Conservation (phyloP, 2,329 filamentous ascomycete species). For the Verticillium dahliae region DNA sequence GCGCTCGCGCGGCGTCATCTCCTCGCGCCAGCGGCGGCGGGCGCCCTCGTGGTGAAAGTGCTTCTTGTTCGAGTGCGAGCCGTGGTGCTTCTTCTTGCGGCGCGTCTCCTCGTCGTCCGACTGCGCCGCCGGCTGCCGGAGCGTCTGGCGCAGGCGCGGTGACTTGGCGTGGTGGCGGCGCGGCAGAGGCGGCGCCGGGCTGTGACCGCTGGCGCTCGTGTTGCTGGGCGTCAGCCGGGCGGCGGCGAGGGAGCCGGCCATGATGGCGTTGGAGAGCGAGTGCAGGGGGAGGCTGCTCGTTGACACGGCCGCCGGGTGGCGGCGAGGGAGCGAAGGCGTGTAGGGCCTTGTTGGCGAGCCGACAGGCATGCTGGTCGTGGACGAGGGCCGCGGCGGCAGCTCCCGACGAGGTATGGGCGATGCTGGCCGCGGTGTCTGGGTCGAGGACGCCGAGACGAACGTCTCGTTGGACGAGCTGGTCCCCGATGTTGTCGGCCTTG, state of each 20-base stretch:
- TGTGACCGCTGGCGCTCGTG: slow-evolving; percentile 29
- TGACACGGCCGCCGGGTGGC: slow-evolving; percentile 18
- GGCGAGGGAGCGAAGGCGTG: slow-evolving; percentile 16
- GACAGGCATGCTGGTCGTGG: slow-evolving; percentile 17
- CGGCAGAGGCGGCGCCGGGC: slow-evolving; percentile 31
- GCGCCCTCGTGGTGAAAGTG: slow-evolving; percentile 73
- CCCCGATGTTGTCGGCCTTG: slow-evolving; percentile 11
- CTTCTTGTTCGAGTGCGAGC: slow-evolving; percentile 46
- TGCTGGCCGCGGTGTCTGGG: slow-evolving; percentile 7
- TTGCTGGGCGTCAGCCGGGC: slow-evolving; percentile 41
- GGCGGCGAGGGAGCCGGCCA: slow-evolving; percentile 67
- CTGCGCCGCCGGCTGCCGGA: slow-evolving; percentile 48
- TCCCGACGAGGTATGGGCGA: not conserved
- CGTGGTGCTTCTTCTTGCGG: slow-evolving; percentile 41
- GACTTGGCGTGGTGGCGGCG: slow-evolving; percentile 31
- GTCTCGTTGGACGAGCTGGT: slow-evolving; percentile 14
- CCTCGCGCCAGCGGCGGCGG: slow-evolving; percentile 69
- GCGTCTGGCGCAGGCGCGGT: slow-evolving; percentile 56
- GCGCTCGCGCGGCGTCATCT: slow-evolving; percentile 64
- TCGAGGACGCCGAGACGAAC: slow-evolving; percentile 23
- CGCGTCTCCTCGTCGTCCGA: slow-evolving; percentile 49
- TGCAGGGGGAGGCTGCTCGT: slow-evolving; percentile 46
- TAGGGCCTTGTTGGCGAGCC: slow-evolving; percentile 30
- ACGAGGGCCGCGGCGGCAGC: slow-evolving; percentile 4
- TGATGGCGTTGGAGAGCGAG: slow-evolving; percentile 65